These are phyloP conservation scores for Rhodomyrtus psidioides DNA, from an alignment of 441 rosid species.

Conservation along the genomic window DNA sequence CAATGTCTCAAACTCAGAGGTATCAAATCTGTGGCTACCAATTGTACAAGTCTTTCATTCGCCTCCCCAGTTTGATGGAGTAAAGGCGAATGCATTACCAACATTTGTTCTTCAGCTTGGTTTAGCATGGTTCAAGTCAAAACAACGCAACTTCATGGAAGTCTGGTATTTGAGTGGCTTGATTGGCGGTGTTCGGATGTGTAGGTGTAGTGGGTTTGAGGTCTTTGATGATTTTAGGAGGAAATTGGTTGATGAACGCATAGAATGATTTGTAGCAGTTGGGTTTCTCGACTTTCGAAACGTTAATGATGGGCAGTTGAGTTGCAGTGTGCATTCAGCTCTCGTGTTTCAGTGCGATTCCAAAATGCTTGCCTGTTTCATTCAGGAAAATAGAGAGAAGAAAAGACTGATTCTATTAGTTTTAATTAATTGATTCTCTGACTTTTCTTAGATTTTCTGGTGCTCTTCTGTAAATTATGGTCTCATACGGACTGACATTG, in stretches of 20 bases:
- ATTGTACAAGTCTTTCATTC: background rate
- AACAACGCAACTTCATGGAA: background rate
- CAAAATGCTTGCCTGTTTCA: background rate
- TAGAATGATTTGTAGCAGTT: background rate
- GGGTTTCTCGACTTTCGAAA: background rate
- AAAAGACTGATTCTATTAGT: background rate
- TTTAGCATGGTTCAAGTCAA: background rate
- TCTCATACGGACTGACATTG: background rate
- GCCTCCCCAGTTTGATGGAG: background rate
- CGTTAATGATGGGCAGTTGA: background rate
- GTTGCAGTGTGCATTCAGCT: background rate
- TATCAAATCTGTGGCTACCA: background rate
- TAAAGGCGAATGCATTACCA: background rate
- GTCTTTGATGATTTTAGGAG: background rate
- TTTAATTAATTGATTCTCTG: background rate
- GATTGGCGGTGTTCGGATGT: background rate
- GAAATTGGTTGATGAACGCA: background rate
- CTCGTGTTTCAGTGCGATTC: background rate
- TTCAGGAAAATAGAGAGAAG: background rate
- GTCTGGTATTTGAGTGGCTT: background rate
- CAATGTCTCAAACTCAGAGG: background rate
- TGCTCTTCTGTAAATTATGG: background rate
- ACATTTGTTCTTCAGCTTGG: background rate
- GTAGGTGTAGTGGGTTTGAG: background rate
- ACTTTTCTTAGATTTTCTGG: background rate